Evolutionary conservation across 306 rosid genomes (phyloP), one percentile per base, ranked within the genome.

Genomic region (Hippophae tibetana): DNA sequence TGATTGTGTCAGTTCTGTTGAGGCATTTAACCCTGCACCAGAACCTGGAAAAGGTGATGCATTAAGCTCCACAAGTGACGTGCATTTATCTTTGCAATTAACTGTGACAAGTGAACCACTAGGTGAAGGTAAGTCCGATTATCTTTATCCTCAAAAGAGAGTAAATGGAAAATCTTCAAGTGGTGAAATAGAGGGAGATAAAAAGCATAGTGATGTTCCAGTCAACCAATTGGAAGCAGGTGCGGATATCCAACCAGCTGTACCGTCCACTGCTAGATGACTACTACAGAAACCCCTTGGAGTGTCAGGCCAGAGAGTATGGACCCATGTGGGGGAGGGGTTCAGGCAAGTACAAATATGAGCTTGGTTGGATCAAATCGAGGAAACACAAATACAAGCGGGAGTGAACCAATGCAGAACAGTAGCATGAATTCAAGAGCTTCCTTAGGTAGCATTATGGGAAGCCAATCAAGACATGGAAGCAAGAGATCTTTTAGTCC

Each of bases 11-110:
- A 78, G 80, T 76, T 79, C 92, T 50, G 72, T 74, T 8, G 89
- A 79, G 40, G 88, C 62, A 58, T 82, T 88, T 65, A 71, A 81
- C 69, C 90, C 99, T 14, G 76, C 81, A 57, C 81, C 72, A 13
- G 97, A 82, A 63, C 83, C 78, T 10, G 95, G 87, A 71, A 93
- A 82, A 74, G 79, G 95, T 48, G 94, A 80, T 63, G 88, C 88
- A 60, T 71, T 92, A 64, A 85, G 96, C 76, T 85, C 99, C 47
- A 76, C 89, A 0, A 68, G 72, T 56, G 92, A 88, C 78, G 59
- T 82, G 66, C 86, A 80, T 56, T 71, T 78, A 54, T 77, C 78
- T 3, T 67, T 75, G 40, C 84, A 79, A 54, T 64, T 84, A 0
- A 49, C 72, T 9, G 80, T 70, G 59, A 67, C 74, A 38, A 92